Evolutionary conservation across 805 yeast genomes (phyloP), one percentile per base, ranked within the genome.

Genomic region (Wickerhamomyces hampshirensis): DNA sequence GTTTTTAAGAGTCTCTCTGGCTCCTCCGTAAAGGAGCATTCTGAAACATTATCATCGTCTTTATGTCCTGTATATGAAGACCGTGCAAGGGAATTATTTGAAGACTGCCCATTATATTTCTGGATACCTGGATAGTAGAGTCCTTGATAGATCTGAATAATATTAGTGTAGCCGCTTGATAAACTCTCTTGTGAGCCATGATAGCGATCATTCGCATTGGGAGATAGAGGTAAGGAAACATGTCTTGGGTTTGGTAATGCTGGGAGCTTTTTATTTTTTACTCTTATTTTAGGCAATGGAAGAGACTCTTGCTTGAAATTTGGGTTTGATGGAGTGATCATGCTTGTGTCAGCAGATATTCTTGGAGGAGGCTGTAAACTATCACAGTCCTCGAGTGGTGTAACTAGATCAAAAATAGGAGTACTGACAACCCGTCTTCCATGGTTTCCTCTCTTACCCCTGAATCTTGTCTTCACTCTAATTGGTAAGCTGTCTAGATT

Each of bases 401-500:
- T 12, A 1, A 43, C 50, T 9, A 49, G 16, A 23, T 47, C 47
- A 26, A 49, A 47, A 8, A 39, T 42, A 11, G 52, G 44, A 1
- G 51, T 41, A 30, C 52, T 47, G 15, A 49, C 44, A 17, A 49
- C 50, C 34, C 54, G 33, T 23, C 47, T 42, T 6, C 40, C 40
- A 12, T 28, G 24, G 10, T 16, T 5, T 12, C 31, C 34, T 7
- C 26, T 21, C 6, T 40, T 42, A 18, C 48, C 46, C 18, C 40
- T 34, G 32, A 27, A 38, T 3, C 46, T 28, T 9, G 54, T 45
- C 34, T 43, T 40, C n/a, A 46, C 52, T 28, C 52, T 36, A 4
- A 49, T 47, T 5, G 54, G 54, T 2, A 49, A 23, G n/a, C 43
- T 39, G 1, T 31, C 39, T 18, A 42, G 28, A 10, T 16, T 30